Evolutionary conservation across 495 filamentous ascomycete species (phyloP), one percentile per base, ranked within the genome.

Genomic region (Penicillium herquei): DNA sequence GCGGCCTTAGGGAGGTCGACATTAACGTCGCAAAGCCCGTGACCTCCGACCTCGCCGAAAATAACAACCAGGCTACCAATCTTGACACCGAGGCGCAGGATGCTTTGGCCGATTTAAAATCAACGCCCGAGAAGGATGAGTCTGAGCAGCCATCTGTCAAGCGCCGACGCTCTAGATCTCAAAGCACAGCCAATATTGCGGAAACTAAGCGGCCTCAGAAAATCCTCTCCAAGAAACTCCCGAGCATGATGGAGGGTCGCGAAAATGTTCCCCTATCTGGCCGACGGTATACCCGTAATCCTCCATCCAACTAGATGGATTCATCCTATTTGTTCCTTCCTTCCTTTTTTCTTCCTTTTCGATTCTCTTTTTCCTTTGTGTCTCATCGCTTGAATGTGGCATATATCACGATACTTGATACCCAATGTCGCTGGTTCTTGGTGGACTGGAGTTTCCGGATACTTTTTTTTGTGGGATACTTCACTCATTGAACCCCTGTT

Each of bases 221-320:
- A 58, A 65, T 71, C 60, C 59, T 74, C 1, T 78, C 73, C 58
- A 82, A 79, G 63, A 64, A 58, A 40, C 70, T 73, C 68, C 61
- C 49, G 44, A 70, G 42, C 55, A 78, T 68, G 71, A 70, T 51
- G 65, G 85, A 86, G 42, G 86, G 84, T 7, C 71, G 80, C 21
- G 86, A 88, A 65, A 89, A 89, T 59, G 56, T 82, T 39, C 80
- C 80, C 8, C 77, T 71, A 3, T 65, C 76, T 37, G 70, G 59
- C 13, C 54, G 68, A 7, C 59, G 73, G 21, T 61, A 63, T 31
- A 54, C 66, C 31, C 61, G 74, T 52, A 65, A 39, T 32, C 67
- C 68, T 21, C 59, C 66, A 31, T 65, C 69, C 51, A 55, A 62
- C 39, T 69, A 61, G 58, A 32, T 41, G 31, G 30, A n/a, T 33